Evolutionary conservation across 352 stramenopile genomes (phyloP).

Genomic region (Thalassiosira oceanica): DNA sequence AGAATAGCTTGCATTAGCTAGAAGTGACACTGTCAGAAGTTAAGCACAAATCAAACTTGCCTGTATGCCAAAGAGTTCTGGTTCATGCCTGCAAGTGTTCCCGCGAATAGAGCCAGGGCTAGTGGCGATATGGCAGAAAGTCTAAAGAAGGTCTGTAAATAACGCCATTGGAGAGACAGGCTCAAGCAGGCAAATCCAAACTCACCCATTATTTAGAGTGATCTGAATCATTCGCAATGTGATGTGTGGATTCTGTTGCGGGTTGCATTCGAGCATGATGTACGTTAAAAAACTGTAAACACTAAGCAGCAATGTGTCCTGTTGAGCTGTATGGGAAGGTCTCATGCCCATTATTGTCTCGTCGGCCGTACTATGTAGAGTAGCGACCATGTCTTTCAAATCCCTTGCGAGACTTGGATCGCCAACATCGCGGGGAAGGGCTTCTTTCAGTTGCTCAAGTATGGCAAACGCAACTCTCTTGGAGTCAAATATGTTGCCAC

Average conservation of each 20-base stretch:
- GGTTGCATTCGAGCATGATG: background rate
- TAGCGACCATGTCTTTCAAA: background rate
- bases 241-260: background rate
- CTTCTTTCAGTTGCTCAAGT: slow-evolving; percentile 7
- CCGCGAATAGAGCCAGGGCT: slow-evolving; percentile 8
- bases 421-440: background rate
- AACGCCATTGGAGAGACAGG: no score
- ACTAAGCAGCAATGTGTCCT: slow-evolving; percentile 1
- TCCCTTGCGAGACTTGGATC: background rate
- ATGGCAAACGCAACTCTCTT: slow-evolving; percentile 4
- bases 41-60: slow-evolving; percentile 8
- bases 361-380: background rate
- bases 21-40: no score
- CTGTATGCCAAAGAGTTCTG: slow-evolving; percentile 2
- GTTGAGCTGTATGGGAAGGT: background rate
- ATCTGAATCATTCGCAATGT: slow-evolving; percentile 12
- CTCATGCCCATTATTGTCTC: slow-evolving; percentile 4
- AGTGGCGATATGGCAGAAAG: slow-evolving; percentile 2
- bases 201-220: slow-evolving; percentile 8
- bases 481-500: no score
- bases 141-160: no score
- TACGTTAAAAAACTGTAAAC: background rate
- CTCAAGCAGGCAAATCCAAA: no score
- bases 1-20: no score
- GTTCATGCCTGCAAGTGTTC: background rate